Conservation (phyloP, 345 rosid species). For the Xanthoceras sorbifolium region DNA sequence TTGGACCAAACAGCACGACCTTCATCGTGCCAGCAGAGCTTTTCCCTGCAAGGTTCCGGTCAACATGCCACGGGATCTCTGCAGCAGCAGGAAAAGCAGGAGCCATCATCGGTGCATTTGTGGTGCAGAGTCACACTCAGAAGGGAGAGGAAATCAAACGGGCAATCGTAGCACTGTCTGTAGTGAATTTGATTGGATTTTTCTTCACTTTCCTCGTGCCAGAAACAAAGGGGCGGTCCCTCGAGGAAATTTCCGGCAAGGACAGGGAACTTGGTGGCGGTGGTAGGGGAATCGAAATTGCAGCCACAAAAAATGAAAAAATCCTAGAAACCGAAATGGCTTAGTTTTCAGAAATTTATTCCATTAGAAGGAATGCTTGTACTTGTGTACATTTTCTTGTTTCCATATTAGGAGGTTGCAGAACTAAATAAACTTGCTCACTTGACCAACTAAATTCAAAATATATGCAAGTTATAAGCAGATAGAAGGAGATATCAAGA, state of each 20-base stretch:
- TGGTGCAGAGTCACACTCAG: conserved; percentile 52
- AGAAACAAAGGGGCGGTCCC: conserved; percentile 65
- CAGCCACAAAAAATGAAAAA: conserved; percentile 17
- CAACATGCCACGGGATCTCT: conserved; percentile 66
- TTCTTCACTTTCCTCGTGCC: conserved; percentile 64
- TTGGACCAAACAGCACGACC: conserved; percentile 71
- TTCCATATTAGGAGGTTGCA: background rate
- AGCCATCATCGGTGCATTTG: conserved; percentile 60
- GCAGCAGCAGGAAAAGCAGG: conserved; percentile 70
- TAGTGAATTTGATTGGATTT: conserved; percentile 59
- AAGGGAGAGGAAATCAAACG: conserved; percentile 32
- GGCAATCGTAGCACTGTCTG: conserved; percentile 50
- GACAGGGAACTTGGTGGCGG: conserved; percentile 35
- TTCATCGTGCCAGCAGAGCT: conserved; percentile 69
- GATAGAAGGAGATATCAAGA: background rate
- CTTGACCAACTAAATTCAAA: background rate
- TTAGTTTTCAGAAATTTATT: conserved; percentile 8
- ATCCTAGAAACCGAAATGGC: conserved; percentile 32
- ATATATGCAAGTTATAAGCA: background rate
- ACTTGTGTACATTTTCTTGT: background rate
- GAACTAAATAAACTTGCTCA: conserved; percentile 1
- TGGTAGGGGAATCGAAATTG: background rate
- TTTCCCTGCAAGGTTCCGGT: conserved; percentile 61
- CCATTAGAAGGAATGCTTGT: background rate
- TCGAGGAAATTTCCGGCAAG: conserved; percentile 68